These are phyloP conservation scores for Priceomyces carsonii DNA, from an alignment of 805 yeast genomes.

Conservation along the genomic window DNA sequence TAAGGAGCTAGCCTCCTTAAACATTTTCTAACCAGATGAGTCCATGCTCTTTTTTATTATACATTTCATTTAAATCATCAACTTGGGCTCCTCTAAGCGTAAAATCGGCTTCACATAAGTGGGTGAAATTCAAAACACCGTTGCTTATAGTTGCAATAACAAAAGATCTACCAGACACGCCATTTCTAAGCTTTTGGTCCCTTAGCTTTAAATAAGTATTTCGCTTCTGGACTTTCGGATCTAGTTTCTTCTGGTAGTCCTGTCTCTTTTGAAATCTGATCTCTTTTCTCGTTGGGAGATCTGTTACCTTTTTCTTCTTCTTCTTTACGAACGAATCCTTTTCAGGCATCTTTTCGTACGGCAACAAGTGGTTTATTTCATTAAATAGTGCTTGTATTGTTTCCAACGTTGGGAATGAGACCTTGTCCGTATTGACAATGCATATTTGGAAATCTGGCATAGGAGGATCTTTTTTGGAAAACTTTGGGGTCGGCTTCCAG, in stretches of 20 bases:
- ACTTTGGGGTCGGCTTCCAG: constrained; percentile 80
- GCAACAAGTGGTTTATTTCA: constrained; percentile 11
- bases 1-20: too few species aligned
- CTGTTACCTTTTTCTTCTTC: constrained; percentile 11
- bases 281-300: constrained; percentile 27
- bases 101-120: constrained; percentile 53
- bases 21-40: constrained; percentile 12
- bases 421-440: constrained; percentile 49
- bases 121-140: constrained; percentile 72
- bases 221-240: constrained; percentile 20
- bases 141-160: constrained; percentile 72
- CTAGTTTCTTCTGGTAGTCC: constrained; percentile 29
- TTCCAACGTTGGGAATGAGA: constrained; percentile 46
- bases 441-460: constrained; percentile 74
- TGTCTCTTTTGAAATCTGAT: constrained; percentile 19
- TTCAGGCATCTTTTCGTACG: constrained; percentile 1
- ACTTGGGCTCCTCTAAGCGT: constrained; percentile 15
- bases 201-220: constrained; percentile 27
- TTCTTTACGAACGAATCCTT: neutral
- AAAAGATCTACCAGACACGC: constrained; percentile 46
- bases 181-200: constrained; percentile 50
- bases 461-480: constrained; percentile 70
- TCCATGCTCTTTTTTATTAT: constrained; percentile 17
- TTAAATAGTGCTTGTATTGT: constrained; percentile 39
- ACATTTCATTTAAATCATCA: constrained; percentile 17